These are phyloP conservation scores for Cyclocybe aegerita DNA, from an alignment of 768 basidiomycete species.

Conservation along the genomic window DNA sequence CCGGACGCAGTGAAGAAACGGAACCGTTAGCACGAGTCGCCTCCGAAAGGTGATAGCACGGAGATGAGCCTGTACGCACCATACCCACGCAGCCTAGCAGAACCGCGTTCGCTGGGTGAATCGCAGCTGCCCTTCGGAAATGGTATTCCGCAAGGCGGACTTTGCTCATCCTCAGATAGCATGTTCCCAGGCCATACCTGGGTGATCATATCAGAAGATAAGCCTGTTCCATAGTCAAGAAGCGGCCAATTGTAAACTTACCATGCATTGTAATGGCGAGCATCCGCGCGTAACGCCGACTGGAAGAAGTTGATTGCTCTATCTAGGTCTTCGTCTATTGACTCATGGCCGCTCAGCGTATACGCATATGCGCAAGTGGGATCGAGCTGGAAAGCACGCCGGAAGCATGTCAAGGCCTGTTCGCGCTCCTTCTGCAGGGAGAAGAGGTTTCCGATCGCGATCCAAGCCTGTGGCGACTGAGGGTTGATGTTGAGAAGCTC, in stretches of 20 bases:
- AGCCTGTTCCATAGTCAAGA: constrained; percentile 15
- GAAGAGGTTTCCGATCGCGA: constrained; percentile 94
- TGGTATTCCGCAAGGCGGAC: constrained; percentile 94
- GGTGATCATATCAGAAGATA: constrained; percentile 31
- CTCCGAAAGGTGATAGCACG: constrained; percentile 17
- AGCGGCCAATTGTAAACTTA: constrained; percentile 37
- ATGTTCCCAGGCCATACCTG: constrained; percentile 99
- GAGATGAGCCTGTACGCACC: constrained; percentile 54
- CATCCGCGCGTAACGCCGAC: constrained; percentile 86
- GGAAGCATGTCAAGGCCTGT: constrained; percentile 92
- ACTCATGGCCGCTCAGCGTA: constrained; percentile 96
- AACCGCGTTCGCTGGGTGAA: constrained; percentile 96
- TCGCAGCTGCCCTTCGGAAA: constrained; percentile 87
- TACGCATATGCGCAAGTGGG: constrained; percentile 93
- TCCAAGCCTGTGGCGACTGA: constrained; percentile 89
- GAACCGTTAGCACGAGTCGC: constrained; percentile 23
- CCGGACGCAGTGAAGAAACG: constrained; percentile 14
- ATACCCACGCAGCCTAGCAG: constrained; percentile 94
- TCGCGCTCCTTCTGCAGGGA: constrained; percentile 92
- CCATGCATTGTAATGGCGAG: constrained; percentile 98
- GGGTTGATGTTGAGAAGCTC: constrained; percentile 84
- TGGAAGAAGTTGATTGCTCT: constrained; percentile 91
- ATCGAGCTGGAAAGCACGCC: constrained; percentile 86
- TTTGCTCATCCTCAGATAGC: constrained; percentile 94
- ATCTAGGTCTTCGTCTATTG: constrained; percentile 92